phyloP scores from a whole-genome alignment of 495 filamentous ascomycete species.

The Aspergillus hancockii region DNA sequence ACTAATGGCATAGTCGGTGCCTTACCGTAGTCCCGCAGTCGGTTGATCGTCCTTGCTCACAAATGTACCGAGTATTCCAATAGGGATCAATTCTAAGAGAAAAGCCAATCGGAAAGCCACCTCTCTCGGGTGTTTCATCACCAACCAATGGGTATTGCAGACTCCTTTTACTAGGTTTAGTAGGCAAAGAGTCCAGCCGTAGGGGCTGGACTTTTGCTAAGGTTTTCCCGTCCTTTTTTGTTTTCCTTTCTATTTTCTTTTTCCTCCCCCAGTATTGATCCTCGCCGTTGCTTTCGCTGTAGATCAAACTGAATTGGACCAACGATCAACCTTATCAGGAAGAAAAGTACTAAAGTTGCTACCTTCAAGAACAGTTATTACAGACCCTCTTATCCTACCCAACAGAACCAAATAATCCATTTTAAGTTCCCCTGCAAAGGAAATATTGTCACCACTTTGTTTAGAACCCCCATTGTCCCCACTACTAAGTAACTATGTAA shows the following conservation, averaged over 20 bases:
- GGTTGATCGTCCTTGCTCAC: not conserved
- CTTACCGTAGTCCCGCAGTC: not conserved
- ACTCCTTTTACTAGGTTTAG: not conserved
- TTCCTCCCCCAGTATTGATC: too few relatives aligned
- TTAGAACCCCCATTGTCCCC: not conserved
- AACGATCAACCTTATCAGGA: too few relatives aligned
- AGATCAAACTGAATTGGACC: too few relatives aligned
- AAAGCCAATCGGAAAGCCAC: not conserved
- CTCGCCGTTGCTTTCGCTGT: too few relatives aligned
- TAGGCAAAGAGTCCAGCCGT: not conserved
- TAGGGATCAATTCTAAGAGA: not conserved
- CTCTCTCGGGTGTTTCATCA: not conserved
- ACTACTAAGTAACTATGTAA: not conserved
- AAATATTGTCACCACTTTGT: too few relatives aligned
- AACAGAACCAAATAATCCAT: too few relatives aligned
- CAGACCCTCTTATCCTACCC: too few relatives aligned
- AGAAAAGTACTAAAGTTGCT: too few relatives aligned
- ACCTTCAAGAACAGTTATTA: too few relatives aligned
- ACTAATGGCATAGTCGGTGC: not conserved
- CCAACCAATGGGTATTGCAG: not conserved
- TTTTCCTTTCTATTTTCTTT: too few relatives aligned
- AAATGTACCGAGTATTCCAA: not conserved
- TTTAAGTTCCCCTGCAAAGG: too few relatives aligned
- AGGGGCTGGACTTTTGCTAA: not conserved
- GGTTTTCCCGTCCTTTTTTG: not conserved